Evolutionary conservation across 2,329 filamentous ascomycete genomes (phyloP), one percentile per base, ranked within the genome.

Genomic region (Colletotrichum higginsianum): DNA sequence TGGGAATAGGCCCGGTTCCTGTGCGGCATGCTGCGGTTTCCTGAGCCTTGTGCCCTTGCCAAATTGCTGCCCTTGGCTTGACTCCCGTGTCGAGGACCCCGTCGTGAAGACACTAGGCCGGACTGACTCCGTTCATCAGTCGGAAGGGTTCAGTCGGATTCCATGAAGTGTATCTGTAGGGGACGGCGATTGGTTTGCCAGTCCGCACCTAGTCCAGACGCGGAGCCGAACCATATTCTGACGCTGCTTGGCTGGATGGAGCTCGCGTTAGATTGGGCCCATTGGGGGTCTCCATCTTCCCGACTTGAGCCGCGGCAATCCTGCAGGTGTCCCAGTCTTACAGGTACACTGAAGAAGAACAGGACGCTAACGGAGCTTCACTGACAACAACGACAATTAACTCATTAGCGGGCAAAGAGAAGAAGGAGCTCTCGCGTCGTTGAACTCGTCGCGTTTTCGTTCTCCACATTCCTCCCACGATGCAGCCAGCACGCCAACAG

Each of bases 41-140:
- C 40, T 26, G 12, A 18, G 56, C 66, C 53, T 60, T 55, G 35
- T 38, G 35, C 35, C 35, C 35, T 38, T 38, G 35, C 35, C 35
- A 38, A 38, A 9, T 38, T 38, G 35, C 35, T 38, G 26, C 30
- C 40, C 47, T 46, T 49, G 26, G 42, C 50, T 30, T 13, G 57
- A 15, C 44, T 61, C 30, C 64, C 55, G 67, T 61, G 50, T 67
- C 61, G 44, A 52, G 63, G 56, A 4, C 44, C 56, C 63, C 67
- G 46, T 67, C 35, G 35, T 62, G n/a, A 62, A 44, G 46, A 42
- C 21, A 61, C 44, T 56, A 35, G 38, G n/a, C 68, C 68, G 64
- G 68, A 61, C 66, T 67, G 64, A 40, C 68, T 71, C 68, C 68
- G 64, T 62, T 42, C 23, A 71, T 55, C 67, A 50, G 49, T 67